Evolutionary conservation across 73 alveolate genomes (phyloP).

Genomic region (Tetrahymena malaccensis): DNA sequence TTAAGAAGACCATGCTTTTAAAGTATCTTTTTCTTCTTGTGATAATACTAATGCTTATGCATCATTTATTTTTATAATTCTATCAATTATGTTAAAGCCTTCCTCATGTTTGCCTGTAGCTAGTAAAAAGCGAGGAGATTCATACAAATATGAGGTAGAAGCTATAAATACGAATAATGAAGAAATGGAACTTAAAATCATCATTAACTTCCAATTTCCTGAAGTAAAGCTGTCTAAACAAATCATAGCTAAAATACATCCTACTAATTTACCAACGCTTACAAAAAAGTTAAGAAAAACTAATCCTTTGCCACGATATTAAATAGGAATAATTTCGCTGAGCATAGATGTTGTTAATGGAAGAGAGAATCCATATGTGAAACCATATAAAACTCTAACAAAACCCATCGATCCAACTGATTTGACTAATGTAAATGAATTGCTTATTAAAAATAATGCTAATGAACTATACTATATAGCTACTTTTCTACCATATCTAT

Average conservation of each 20-base stretch:
- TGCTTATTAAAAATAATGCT: constrained; percentile 14
- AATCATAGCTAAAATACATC: constrained; percentile 19
- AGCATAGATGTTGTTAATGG: constrained; percentile 40
- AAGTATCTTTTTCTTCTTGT: neutral
- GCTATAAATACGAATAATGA: constrained; percentile 14
- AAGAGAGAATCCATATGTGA: constrained; percentile 34
- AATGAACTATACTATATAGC: constrained; percentile 21
- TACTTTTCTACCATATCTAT: constrained; percentile 11
- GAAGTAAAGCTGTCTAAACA: constrained; percentile 8
- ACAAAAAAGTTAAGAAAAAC: constrained; percentile 31
- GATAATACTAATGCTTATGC: neutral
- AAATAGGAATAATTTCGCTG: constrained; percentile 22
- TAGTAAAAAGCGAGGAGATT: constrained; percentile 31
- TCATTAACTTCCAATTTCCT: constrained; percentile 42
- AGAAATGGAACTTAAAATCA: constrained; percentile 20
- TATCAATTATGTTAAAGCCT: constrained; percentile 18
- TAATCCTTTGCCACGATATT: constrained; percentile 33
- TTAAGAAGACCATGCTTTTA: neutral
- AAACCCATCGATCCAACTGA: constrained; percentile 15
- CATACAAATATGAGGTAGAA: constrained; percentile 1
- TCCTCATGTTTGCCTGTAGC: constrained; percentile 23
- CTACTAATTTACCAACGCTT: constrained; percentile 27
- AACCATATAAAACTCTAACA: constrained; percentile 24
- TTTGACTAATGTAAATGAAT: neutral
- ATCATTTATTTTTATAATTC: constrained; percentile 19